Conservation (phyloP, 2,329 filamentous ascomycete species). For the Fusarium equiseti region DNA sequence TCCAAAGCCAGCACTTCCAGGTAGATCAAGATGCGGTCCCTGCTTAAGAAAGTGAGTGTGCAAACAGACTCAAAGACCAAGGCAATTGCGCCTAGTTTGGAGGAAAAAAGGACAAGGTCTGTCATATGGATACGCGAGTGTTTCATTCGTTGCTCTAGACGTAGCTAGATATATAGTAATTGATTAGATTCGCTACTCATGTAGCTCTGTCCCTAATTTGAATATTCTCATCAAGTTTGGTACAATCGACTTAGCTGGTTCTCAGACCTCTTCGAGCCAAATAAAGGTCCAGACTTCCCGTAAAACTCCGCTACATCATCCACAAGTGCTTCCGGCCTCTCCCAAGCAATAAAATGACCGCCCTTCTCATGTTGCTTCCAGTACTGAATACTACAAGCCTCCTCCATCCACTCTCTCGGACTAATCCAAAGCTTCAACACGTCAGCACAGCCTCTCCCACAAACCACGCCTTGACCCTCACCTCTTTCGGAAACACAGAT, state of each 20-base stretch:
- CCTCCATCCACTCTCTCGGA: not conserved
- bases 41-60: too few species aligned
- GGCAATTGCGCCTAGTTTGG: too few species aligned
- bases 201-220: too few species aligned
- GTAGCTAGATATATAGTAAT: too few species aligned
- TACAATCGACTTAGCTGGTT: not conserved
- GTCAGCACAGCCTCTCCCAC: not conserved
- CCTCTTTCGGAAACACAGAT: not conserved
- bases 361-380: not conserved
- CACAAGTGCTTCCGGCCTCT: not conserved
- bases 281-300: not conserved
- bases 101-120: too few species aligned
- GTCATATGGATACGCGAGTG: too few species aligned
- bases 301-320: not conserved
- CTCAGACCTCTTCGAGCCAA: not conserved
- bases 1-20: too few species aligned
- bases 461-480: rapidly evolving
- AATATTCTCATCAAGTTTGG: too few species aligned
- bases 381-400: not conserved
- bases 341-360: not conserved
- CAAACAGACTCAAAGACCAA: too few species aligned
- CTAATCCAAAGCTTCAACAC: not conserved
- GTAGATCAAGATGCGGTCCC: too few species aligned
- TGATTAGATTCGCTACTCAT: too few species aligned
- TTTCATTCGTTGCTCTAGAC: too few species aligned